Evolutionary conservation across 75 land plant species (phyloP), one percentile per base, ranked within the genome.

Genomic region (Azolla pinnata): DNA sequence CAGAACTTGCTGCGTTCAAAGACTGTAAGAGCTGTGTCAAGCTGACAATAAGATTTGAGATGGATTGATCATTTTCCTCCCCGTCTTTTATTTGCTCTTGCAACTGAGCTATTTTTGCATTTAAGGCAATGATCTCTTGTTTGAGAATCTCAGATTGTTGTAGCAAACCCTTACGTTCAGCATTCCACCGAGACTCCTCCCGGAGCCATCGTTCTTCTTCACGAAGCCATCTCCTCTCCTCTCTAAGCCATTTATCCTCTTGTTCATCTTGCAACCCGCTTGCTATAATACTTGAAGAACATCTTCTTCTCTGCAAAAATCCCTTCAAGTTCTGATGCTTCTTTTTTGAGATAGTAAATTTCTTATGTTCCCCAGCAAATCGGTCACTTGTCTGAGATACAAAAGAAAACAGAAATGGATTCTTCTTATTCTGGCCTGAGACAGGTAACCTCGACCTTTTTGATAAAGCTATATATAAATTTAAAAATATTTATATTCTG

Each of bases 241-340:
- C 97, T 21, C 97, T 67, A 0, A 88, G 66, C 97, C 97, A 92
- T n/a, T n/a, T n/a, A n/a, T n/a, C n/a, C n/a, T n/a, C n/a, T n/a
- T n/a, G n/a, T n/a, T n/a, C n/a, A n/a, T n/a, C n/a, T n/a, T n/a
- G 14, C 56, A 9, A 80, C 65, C 28, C 78, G 76, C 57, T 78
- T 78, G 31, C 83, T 60, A 32, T 79, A 53, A 73, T 63, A 68
- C 34, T 60, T 61, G 0, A 59, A 67, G 66, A 80, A 80, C n/a
- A n/a, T n/a, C n/a, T n/a, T n/a, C n/a, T n/a, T n/a, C n/a, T n/a
- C n/a, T n/a, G n/a, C n/a, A n/a, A n/a, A n/a, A n/a, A n/a, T n/a
- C n/a, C n/a, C n/a, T n/a, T n/a, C n/a, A n/a, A n/a, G n/a, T n/a
- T n/a, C n/a, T n/a, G n/a, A n/a, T n/a, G n/a, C n/a, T n/a, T n/a